These are phyloP conservation scores for Periconia sp. DNA, from an alignment of 2,329 filamentous ascomycete genomes.

Conservation along the genomic window DNA sequence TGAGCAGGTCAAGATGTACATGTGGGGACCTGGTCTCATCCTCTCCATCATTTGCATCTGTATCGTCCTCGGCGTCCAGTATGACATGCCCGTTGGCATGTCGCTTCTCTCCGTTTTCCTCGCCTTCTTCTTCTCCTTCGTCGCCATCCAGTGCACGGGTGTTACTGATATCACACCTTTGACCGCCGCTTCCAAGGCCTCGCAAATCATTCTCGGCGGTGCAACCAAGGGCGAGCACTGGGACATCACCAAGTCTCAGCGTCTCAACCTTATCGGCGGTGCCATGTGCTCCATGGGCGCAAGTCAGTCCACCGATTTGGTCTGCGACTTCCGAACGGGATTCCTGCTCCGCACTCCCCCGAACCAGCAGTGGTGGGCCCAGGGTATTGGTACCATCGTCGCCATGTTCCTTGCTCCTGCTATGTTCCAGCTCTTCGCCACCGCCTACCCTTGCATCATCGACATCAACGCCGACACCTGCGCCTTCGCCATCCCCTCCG, in stretches of 20 bases:
- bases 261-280: constrained; percentile 70
- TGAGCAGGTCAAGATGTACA: constrained; percentile 60
- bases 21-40: constrained; percentile 58
- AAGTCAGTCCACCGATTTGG: constrained; percentile 50
- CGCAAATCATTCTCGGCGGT: constrained; percentile 71
- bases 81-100: constrained; percentile 63
- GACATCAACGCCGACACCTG: constrained; percentile 56
- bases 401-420: constrained; percentile 71
- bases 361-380: constrained; percentile 70
- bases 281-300: constrained; percentile 49
- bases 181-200: constrained; percentile 71
- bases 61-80: constrained; percentile 61
- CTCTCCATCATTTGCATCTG: constrained; percentile 57
- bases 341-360: constrained; percentile 71
- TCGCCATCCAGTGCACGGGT: constrained; percentile 66
- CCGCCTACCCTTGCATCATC: constrained; percentile 72
- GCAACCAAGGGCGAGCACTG: constrained; percentile 64
- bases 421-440: constrained; percentile 71
- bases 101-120: constrained; percentile 63
- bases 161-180: constrained; percentile 68
- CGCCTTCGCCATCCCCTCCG: constrained; percentile 67
- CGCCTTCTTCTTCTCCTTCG: constrained; percentile 66
- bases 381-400: constrained; percentile 66
- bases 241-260: constrained; percentile 60
- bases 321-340: constrained; percentile 70